Base-by-base conservation (phyloP, 192 early-diverging fungal species). In the Coemansia sp. region DNA sequence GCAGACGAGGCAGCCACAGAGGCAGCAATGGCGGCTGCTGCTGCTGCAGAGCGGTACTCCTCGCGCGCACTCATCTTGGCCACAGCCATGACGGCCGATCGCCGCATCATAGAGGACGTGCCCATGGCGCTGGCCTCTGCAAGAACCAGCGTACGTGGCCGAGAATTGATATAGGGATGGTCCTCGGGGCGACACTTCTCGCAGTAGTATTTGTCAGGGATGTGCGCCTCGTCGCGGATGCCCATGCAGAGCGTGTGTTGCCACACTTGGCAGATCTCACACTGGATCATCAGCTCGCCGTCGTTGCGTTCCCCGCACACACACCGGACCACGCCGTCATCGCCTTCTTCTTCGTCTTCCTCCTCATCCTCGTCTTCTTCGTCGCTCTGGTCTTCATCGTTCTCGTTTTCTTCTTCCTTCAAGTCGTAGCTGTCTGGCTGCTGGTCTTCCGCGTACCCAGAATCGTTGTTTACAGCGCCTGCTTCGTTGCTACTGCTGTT, bases 161-260 rank as follows among this genome's bases (percentile, higher is more conserved):
- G 70, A 7, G 77, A 80, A 61, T 74, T 74, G 59, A 86, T 75
- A 65, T 87, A 85, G 0, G 86, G 83, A 65, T 94, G 92, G 58
- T 92, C 83, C 53, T 86, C 82, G n/a, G 94, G 93, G 11, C 81
- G 84, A 72, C 95, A 97, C 41, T 87, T 84, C 58, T 97, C 94
- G 79, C 95, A 97, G 54, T 89, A 97, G 75, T 97, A 97, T 59
- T 94, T 86, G 59, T 94, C 91, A 13, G 92, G 92, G 38, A 91
- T 86, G 22, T 90, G 87, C 44, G 87, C 81, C 54, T 87, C 85
- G 68, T 83, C 74, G 56, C 83, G 83, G 52, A 97, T 69, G 54
- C 89, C 88, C 68, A 97, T 89, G 77, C 95, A 97, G n/a, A 89
- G 85, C 54, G 89, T 89, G 68, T 97, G 95, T 73, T 97, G 95